These are phyloP conservation scores for Piromyces finnis DNA, from an alignment of 192 early-diverging fungal genomes.

Conservation along the genomic window DNA sequence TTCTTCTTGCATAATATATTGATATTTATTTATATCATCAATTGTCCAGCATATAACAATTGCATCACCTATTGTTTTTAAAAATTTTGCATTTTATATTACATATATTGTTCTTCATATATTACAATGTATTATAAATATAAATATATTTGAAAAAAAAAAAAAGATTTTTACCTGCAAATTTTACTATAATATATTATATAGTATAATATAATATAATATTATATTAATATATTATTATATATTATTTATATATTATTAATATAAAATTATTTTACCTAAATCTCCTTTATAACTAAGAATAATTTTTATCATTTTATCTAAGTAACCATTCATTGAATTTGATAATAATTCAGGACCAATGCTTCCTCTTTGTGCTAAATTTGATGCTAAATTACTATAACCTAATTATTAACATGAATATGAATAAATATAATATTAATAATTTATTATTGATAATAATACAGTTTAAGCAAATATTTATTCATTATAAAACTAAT, in stretches of 20 bases:
- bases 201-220: too few relatives aligned
- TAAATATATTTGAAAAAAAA: too few relatives aligned
- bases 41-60: slow-evolving; percentile 27
- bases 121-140: too few relatives aligned
- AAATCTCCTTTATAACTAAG: neutral
- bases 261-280: too few relatives aligned
- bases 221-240: slow-evolving; percentile 20
- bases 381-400: slow-evolving; percentile 12
- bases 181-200: slow-evolving; percentile 15
- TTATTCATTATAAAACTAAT: too few relatives aligned
- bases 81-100: too few relatives aligned
- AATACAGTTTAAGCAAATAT: too few relatives aligned
- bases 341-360: slow-evolving; percentile 23
- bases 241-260: neutral
- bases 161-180: slow-evolving; percentile 4
- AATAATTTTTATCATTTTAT: slow-evolving; percentile 13
- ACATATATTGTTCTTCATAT: too few relatives aligned
- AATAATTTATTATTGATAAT: neutral
- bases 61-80: slow-evolving; percentile 17
- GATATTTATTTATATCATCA: neutral
- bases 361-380: slow-evolving; percentile 20
- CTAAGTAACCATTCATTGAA: slow-evolving; percentile 30
- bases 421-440: neutral
- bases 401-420: slow-evolving; percentile 6
- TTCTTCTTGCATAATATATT: neutral